Evolutionary conservation across 805 yeast genomes (phyloP).

Genomic region (Kuraishia molischiana): DNA sequence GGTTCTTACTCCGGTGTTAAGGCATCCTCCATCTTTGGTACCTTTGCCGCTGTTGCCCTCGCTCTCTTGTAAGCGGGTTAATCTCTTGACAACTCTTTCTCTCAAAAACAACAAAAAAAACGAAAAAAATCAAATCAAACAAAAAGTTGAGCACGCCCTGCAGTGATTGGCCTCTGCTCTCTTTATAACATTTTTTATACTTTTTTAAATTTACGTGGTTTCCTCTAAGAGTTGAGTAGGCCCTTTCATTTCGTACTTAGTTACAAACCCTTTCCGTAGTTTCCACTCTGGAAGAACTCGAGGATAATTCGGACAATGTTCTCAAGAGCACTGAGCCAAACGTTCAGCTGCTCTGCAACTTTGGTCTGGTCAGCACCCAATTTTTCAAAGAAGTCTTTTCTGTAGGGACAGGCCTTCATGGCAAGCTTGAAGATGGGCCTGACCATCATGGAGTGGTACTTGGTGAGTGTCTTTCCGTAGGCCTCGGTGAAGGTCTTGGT

Average conservation of each 20-base stretch:
- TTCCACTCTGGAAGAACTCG: conserved; percentile 69
- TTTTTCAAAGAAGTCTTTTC: conserved; percentile 75
- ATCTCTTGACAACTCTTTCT: too few species aligned
- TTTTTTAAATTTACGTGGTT: too few species aligned
- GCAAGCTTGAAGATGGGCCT: conserved; percentile 88
- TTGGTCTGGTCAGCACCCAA: conserved; percentile 67
- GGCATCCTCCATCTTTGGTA: conserved; percentile 33
- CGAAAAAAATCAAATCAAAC: too few species aligned
- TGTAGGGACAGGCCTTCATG: conserved; percentile 91
- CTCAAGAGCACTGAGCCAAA: conserved; percentile 74
- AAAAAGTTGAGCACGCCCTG: too few species aligned
- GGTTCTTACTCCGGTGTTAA: conserved; percentile 12
- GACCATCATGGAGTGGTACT: conserved; percentile 73
- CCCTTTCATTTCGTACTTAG: too few species aligned
- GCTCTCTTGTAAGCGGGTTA: conserved; percentile 33
- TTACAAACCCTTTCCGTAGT: conserved; percentile 82
- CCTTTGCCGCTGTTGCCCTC: conserved; percentile 37
- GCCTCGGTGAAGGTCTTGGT: conserved; percentile 74
- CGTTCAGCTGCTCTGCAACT: conserved; percentile 54
- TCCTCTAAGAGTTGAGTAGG: too few species aligned
- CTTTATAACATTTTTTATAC: too few species aligned
- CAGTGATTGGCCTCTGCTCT: too few species aligned
- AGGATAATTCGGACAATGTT: conserved; percentile 61
- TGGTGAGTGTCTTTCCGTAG: conserved; percentile 70
- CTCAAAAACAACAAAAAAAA: too few species aligned